These are phyloP conservation scores for Pseudozyma sp. DNA, from an alignment of 1,284 basidiomycete genomes.

Conservation along the genomic window DNA sequence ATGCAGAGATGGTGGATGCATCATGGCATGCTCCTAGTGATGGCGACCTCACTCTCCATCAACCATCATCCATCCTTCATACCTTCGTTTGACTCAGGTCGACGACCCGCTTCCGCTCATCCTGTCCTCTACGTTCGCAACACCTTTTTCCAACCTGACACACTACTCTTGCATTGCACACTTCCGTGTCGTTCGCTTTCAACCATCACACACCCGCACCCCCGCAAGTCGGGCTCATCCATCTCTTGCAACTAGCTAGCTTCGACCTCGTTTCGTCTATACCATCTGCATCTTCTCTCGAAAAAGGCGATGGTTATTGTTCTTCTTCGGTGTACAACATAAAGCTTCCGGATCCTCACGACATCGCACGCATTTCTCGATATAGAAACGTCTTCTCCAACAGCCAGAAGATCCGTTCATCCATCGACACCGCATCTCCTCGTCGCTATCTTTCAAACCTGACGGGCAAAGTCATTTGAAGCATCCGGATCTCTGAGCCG, in stretches of 20 bases:
- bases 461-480: no score
- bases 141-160: background rate
- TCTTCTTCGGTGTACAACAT: conserved; percentile 18
- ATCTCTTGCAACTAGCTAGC: background rate
- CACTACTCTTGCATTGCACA: background rate
- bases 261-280: conserved; percentile 6
- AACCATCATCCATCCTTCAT: background rate
- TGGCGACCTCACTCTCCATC: conserved; percentile 1
- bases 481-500: no score
- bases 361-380: conserved; percentile 11
- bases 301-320: background rate
- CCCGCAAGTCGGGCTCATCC: background rate
- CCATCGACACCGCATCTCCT: background rate
- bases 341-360: background rate
- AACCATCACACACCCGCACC: background rate
- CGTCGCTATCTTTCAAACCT: background rate
- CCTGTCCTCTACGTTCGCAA: background rate
- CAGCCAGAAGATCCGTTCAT: no score
- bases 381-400: background rate
- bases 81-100: conserved; percentile 8
- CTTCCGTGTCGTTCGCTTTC: background rate
- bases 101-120: background rate
- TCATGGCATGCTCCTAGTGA: background rate
- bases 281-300: conserved; percentile 5
- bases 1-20: background rate